phyloP scores from a whole-genome alignment of 108 stramenopile species.

The Epithemia pelagica region DNA sequence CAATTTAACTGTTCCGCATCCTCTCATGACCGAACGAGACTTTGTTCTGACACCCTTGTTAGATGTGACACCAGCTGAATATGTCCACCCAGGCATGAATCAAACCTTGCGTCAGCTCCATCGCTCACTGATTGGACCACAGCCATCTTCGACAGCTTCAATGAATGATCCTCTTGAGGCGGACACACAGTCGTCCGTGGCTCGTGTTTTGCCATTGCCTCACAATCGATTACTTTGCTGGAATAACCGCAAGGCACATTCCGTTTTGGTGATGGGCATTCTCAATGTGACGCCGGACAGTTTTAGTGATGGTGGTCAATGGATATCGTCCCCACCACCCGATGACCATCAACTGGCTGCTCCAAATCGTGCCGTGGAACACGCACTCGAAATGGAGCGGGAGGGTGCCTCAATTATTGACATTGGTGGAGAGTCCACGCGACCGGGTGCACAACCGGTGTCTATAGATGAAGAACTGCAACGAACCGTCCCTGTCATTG shows the following conservation, averaged over 20 bases:
- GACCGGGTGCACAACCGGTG: conserved; percentile 80
- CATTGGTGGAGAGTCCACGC: conserved; percentile 95
- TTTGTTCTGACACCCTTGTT: conserved; percentile 90
- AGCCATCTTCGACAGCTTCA: too few species aligned
- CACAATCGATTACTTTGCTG: conserved; percentile 54
- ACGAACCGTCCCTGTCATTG: conserved; percentile 82
- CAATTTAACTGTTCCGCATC: conserved; percentile 81
- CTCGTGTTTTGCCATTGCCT: conserved; percentile 40
- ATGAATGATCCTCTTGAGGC: not conserved
- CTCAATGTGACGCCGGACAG: conserved; percentile 96
- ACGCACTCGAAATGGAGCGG: conserved; percentile 66
- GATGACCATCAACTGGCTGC: not conserved
- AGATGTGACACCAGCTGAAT: conserved; percentile 50
- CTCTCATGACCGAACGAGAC: conserved; percentile 76
- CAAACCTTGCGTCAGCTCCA: conserved; percentile 25
- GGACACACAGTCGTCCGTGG: not conserved
- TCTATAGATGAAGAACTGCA: conserved; percentile 66
- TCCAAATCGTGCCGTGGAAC: conserved; percentile 60
- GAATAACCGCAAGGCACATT: conserved; percentile 13
- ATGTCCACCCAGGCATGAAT: conserved; percentile 42
- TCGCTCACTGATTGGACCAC: not conserved
- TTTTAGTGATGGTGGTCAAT: conserved; percentile 93
- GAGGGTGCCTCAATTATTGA: conserved; percentile 91
- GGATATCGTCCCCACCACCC: conserved; percentile 8
- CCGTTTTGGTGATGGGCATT: conserved; percentile 88